Base-by-base conservation (phyloP, 2,329 filamentous ascomycete genomes). In the Colletotrichum sojae region DNA sequence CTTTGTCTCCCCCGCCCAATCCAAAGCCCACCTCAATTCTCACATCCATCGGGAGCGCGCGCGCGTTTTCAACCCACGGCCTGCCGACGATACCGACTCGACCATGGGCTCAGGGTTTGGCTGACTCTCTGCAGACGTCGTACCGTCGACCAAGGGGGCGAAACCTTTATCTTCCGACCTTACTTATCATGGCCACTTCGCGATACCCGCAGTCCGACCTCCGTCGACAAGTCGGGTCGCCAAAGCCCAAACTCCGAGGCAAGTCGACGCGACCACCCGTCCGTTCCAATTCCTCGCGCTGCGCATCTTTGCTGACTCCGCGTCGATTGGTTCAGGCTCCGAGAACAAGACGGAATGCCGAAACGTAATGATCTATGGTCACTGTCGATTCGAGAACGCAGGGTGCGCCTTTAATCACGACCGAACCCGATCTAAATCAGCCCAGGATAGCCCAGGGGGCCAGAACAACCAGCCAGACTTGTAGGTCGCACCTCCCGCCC, bases 361-460 rank as follows among this genome's bases (percentile, higher is more conserved):
- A 77, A 97, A 98, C 82, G 92, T 98, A 71, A 88, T 94, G 71
- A 97, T 98, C 75, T 97, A 97, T 80, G 94, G 94, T 64, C 93
- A 95, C 81, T 98, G 94, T 80, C 92, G 94, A 72, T 97, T 94
- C 81, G 93, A 97, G 83, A 94, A 97, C 78, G 91, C 93, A 82
- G 94, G 93, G 83, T 97, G 94, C 82, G 90, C 92, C 73, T 97
- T 97, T 83, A 96, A 94, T 77, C 94, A 97, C 82, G 93, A 96
- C 73, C 89, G 90, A 68, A 86, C 89, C 74, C 94, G 91, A 80
- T 83, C 78, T 65, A 80, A 76, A 43, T 69, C 71, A 36, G 72
- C 63, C 48, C 57, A 65, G 46, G 71, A 73, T 45, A 70, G 55
- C 52, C 67, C 63, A 5, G 48, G 63, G n/a, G 43, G 63, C 25